Conservation (phyloP, 225 moss, liverwort and hornwort genomes). For the Physcomitrellopsis africana region DNA sequence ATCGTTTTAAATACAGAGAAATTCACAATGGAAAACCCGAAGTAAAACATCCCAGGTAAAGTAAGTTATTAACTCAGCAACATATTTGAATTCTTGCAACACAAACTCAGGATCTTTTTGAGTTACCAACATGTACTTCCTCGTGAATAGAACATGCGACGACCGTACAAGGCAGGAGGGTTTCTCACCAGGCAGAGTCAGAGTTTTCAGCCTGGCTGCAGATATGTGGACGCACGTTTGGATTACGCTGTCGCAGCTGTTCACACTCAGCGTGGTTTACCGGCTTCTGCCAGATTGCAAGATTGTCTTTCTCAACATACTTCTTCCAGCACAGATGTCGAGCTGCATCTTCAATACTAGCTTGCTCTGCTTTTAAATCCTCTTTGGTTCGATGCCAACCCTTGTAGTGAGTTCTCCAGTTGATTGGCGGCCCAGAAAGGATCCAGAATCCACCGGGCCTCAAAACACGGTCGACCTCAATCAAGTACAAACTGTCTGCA, state of each 20-base stretch:
- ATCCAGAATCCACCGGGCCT: slow-evolving; percentile 97
- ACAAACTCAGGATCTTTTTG: too few species aligned
- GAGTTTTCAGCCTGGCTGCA: slow-evolving; percentile 82
- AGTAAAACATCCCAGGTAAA: too few species aligned
- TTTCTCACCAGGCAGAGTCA: slow-evolving; percentile 80
- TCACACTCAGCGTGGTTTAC: slow-evolving; percentile 79
- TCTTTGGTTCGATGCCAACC: slow-evolving; percentile 84
- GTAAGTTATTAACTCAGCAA: too few species aligned
- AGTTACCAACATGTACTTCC: neutral
- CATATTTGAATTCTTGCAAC: too few species aligned
- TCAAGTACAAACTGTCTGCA: slow-evolving; percentile 84
- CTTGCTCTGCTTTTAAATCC: slow-evolving; percentile 79
- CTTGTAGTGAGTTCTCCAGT: slow-evolving; percentile 82
- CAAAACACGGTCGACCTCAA: too few species aligned
- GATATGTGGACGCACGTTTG: slow-evolving; percentile 67
- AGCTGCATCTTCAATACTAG: slow-evolving; percentile 81
- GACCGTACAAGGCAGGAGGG: neutral
- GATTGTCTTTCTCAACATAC: slow-evolving; percentile 77
- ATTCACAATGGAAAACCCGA: too few species aligned
- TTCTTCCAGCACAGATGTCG: slow-evolving; percentile 88
- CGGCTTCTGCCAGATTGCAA: slow-evolving; percentile 95
- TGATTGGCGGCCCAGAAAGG: slow-evolving; percentile 89
- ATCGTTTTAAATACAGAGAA: too few species aligned
- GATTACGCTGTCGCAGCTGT: slow-evolving; percentile 51
- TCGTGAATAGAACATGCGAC: neutral